phyloP scores from a whole-genome alignment of 179 eudicot species.

The Heliamphora pulchella region DNA sequence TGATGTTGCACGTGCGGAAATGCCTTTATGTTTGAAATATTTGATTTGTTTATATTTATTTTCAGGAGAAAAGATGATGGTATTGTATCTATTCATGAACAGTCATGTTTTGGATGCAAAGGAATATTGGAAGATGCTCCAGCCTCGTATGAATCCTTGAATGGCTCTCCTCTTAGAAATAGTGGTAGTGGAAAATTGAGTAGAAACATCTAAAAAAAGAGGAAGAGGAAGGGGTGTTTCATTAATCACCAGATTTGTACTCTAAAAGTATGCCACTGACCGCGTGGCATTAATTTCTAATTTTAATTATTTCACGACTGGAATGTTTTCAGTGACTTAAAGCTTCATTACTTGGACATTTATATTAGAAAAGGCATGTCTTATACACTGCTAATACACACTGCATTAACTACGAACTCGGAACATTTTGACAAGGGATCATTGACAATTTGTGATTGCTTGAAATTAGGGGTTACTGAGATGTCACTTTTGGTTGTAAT shows the following conservation, averaged over 20 bases:
- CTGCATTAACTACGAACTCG: no score
- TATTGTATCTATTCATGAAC: slow-evolving; percentile 17
- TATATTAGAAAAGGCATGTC: no score
- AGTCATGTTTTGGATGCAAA: slow-evolving; percentile 14
- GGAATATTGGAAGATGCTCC: slow-evolving; percentile 16
- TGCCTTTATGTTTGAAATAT: not conserved
- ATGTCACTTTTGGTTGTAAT: not conserved
- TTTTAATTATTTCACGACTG: not conserved
- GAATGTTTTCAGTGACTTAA: not conserved
- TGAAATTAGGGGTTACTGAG: not conserved
- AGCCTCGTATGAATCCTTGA: slow-evolving; percentile 26
- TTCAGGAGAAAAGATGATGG: slow-evolving; percentile 28
- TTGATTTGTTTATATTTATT: not conserved
- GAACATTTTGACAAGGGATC: not conserved
- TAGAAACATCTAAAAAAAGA: slow-evolving; percentile 23
- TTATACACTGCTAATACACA: no score
- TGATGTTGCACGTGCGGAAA: not conserved
- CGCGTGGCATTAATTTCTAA: not conserved
- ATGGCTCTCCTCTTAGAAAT: slow-evolving; percentile 19
- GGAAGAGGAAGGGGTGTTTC: slow-evolving; percentile 22
- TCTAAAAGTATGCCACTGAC: slow-evolving; percentile 14
- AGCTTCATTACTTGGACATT: not conserved
- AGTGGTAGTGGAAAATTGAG: slow-evolving; percentile 25
- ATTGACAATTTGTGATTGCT: not conserved
- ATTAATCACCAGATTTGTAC: slow-evolving; percentile 9